Conservation (phyloP, 2,329 filamentous ascomycete genomes). For the Waltergamsia citrina region DNA sequence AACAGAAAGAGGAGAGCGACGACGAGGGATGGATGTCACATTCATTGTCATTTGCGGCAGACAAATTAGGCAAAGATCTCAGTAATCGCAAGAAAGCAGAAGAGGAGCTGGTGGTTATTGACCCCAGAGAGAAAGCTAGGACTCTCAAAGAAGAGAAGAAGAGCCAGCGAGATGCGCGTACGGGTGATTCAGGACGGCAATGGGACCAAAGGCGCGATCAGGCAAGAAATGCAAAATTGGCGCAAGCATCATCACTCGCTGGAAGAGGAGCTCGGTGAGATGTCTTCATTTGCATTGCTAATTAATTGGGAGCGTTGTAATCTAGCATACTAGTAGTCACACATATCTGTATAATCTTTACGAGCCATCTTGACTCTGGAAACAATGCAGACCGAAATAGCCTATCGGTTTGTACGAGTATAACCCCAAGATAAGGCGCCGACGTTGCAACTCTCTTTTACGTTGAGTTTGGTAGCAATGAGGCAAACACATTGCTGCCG, state of each 20-base stretch:
- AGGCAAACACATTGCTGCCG: too few species aligned
- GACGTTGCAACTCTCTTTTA: too few species aligned
- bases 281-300: neutral
- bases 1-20: slow-evolving; percentile 47
- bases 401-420: too few species aligned
- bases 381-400: too few species aligned
- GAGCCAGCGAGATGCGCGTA: slow-evolving; percentile 44
- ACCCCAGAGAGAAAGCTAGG: slow-evolving; percentile 74
- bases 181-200: slow-evolving; percentile 42
- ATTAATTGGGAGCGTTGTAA: too few species aligned
- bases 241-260: slow-evolving; percentile 39
- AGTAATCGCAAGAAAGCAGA: slow-evolving; percentile 86
- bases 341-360: too few species aligned
- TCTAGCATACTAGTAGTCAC: too few species aligned
- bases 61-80: slow-evolving; percentile 83
- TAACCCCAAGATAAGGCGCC: too few species aligned
- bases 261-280: slow-evolving; percentile 48
- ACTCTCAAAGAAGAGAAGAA: slow-evolving; percentile 59
- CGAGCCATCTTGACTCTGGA: too few species aligned
- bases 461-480: too few species aligned
- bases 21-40: slow-evolving; percentile 80
- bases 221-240: slow-evolving; percentile 46
- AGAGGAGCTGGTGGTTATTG: slow-evolving; percentile 86
- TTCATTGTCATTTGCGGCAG: slow-evolving; percentile 75
- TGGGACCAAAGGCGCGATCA: slow-evolving; percentile 42